phyloP scores from a whole-genome alignment of 345 rosid genomes.

The Boechera divaricarpa region DNA sequence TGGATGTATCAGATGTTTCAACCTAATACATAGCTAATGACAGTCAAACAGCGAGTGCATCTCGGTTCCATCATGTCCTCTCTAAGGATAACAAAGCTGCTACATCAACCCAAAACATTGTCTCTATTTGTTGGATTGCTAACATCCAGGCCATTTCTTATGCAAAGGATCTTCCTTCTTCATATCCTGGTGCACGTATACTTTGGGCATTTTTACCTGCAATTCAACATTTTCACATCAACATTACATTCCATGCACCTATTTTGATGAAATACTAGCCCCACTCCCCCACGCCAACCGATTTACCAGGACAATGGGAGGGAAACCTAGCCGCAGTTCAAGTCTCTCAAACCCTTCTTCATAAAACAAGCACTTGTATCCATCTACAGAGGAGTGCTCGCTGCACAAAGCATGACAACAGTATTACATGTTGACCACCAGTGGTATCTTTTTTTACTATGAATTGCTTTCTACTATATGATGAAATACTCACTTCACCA shows the following conservation, averaged over 20 bases:
- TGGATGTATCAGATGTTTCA: not conserved
- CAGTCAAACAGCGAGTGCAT: not conserved
- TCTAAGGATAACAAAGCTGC: constrained; percentile 17
- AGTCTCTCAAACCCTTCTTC: constrained; percentile 70
- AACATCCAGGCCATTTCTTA: constrained; percentile 71
- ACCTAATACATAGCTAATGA: not conserved
- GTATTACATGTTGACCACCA: constrained; percentile 9
- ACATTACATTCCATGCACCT: constrained; percentile 24
- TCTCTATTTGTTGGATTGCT: constrained; percentile 15
- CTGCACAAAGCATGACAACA: constrained; percentile 51
- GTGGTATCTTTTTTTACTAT: constrained; percentile 11
- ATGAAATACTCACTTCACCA: constrained; percentile 65
- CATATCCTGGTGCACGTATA: constrained; percentile 64
- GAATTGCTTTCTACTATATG: constrained; percentile 19
- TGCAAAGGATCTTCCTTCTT: constrained; percentile 45
- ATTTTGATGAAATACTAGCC: not conserved
- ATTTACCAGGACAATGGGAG: constrained; percentile 69
- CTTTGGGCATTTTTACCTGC: constrained; percentile 79
- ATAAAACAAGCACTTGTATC: constrained; percentile 72
- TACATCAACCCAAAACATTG: not conserved
- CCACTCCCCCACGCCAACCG: not conserved
- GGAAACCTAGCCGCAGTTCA: constrained; percentile 56
- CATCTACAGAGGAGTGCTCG: constrained; percentile 68
- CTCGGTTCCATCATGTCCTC: constrained; percentile 2
- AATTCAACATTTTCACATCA: constrained; percentile 35